Conservation (phyloP, 2,329 filamentous ascomycete genomes). For the Sclerotinia spermophila region DNA sequence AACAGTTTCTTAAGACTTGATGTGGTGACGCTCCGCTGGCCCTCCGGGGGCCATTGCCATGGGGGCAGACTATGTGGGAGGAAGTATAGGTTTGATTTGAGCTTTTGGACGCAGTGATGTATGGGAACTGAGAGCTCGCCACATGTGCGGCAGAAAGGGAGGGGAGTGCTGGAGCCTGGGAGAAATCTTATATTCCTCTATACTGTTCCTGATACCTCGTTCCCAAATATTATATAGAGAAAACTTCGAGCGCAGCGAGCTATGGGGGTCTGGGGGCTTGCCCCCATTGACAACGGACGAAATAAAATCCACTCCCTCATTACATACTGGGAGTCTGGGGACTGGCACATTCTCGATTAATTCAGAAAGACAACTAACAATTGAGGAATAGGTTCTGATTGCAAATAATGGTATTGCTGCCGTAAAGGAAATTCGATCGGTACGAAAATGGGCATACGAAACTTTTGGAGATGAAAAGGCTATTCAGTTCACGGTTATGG, state of each 20-base stretch:
- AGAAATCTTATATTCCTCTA: background rate
- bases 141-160: background rate
- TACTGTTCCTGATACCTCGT: background rate
- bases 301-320: background rate
- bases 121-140: too few relatives aligned
- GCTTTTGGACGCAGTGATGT: background rate
- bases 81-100: background rate
- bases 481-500: conserved; percentile 99
- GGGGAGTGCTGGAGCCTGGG: background rate
- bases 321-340: background rate
- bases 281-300: background rate
- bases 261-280: background rate
- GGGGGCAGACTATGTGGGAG: background rate
- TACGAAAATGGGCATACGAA: conserved; percentile 99
- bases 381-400: conserved; percentile 72
- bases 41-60: background rate
- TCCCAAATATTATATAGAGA: background rate
- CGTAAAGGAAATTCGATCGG: conserved; percentile 98
- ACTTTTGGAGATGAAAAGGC: conserved; percentile 97
- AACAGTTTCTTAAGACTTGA: background rate
- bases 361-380: background rate
- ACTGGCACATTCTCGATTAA: background rate
- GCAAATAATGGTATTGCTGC: conserved; percentile 99
- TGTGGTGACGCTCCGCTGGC: background rate
- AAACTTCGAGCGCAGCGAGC: background rate